Percentiles rank a stretch among this genome's conserved stretches.
phyloP scores from a whole-genome alignment of 108 stramenopile genomes.

The Cyclotella sp. region DNA sequence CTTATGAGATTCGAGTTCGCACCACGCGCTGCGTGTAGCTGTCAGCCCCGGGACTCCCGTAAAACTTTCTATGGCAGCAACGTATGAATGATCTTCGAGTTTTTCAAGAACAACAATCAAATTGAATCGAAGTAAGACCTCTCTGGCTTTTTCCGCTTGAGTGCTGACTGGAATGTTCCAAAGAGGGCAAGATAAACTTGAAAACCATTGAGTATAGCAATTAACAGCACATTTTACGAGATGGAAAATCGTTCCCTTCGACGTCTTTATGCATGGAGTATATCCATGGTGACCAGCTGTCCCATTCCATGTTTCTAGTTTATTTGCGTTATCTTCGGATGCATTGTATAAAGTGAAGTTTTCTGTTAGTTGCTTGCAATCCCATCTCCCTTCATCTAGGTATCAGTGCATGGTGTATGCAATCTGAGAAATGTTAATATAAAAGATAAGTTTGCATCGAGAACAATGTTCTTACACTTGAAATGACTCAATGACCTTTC shows the following conservation, averaged over 20 bases:
- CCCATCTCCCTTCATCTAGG: constrained; percentile 41
- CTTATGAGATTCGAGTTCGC: constrained; percentile 23
- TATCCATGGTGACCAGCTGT: background rate
- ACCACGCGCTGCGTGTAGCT: constrained; percentile 15
- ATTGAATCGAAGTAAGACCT: constrained; percentile 29
- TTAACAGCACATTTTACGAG: constrained; percentile 22
- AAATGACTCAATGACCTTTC: constrained; percentile 42
- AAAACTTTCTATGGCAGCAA: constrained; percentile 24
- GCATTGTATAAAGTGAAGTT: constrained; percentile 16
- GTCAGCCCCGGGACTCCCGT: constrained; percentile 34
- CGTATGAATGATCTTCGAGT: constrained; percentile 22
- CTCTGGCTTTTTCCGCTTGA: constrained; percentile 35
- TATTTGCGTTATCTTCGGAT: constrained; percentile 20
- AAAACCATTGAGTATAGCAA: constrained; percentile 41
- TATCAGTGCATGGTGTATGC: background rate
- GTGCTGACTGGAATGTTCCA: constrained; percentile 17
- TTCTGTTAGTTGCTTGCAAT: constrained; percentile 21
- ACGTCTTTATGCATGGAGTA: background rate
- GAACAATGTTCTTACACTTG: constrained; percentile 30
- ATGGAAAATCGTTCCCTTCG: background rate
- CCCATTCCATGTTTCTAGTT: constrained; percentile 21
- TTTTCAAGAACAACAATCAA: constrained; percentile 31
- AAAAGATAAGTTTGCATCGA: background rate
- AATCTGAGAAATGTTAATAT: background rate
- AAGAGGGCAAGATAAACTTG: constrained; percentile 19